Evolutionary conservation across 768 basidiomycete species (phyloP), one percentile per base, ranked within the genome.

Genomic region (Xanthoconium stramineum): DNA sequence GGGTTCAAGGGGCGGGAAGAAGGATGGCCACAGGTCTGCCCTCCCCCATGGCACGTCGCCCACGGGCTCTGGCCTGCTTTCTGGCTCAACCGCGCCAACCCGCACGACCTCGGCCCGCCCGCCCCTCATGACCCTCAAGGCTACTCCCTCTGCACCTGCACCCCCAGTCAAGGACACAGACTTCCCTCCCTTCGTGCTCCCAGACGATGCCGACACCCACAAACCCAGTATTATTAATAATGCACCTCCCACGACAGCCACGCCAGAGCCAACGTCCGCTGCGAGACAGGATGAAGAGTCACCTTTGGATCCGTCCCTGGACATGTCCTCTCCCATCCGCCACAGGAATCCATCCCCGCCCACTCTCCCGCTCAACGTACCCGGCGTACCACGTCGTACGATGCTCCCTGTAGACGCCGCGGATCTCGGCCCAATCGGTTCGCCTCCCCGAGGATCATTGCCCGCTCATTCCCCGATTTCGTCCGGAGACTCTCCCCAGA

Each of bases 391-490:
- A 13, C 83, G 83, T 37, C 74, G 78, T 29, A 68, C 72, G 9
- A 71, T 75, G 14, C 65, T 67, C 45, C 66, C 75, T 45, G 53
- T 72, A 51, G 62, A 69, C 44, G 69, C 75, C 36, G 73, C 76
- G 46, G 89, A 89, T 66, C 86, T 89, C 62, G 91, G 91, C 10
- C 89, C 91, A 15, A 91, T 93, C 57, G 91, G 91, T 3, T 90
- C 89, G 4, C 88, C 90, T 10, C 87, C 91, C 14, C 74, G 76
- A 43, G 74, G 77, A 2, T 80, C 73, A 15, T 62, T 76, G 5
- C 53, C 54, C 58, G 79, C 80, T 7, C 83, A 84, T 0, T 87
- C 86, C 6, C 87, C 88, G 9, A 67, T 73, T 51, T 71, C 76
- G 3, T 58, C 69, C 65, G 68, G 54, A 53, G 58, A 51, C 47